Evolutionary conservation across 352 stramenopile genomes (phyloP), one percentile per base, ranked within the genome.

Genomic region (Globisporangium parvum): DNA sequence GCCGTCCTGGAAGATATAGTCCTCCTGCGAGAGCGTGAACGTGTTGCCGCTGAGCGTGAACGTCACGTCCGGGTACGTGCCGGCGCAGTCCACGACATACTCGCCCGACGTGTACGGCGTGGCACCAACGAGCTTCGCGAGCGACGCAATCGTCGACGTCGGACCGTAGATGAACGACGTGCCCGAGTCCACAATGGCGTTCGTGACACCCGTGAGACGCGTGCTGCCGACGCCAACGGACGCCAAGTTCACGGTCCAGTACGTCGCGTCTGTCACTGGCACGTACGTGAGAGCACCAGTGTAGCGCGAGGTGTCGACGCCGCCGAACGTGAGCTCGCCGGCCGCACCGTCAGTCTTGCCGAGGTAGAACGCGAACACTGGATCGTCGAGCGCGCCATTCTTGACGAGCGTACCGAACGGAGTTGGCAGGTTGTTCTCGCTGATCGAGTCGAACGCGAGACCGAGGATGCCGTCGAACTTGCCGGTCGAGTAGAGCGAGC

Each of bases 401-500:
- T 35, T 35, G 31, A 35, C 31, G 31, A 35, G 31, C 31, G 31
- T 35, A 6, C 31, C 31, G 31, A 35, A 35, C 31, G 31, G 31
- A 2, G 31, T 35, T 10, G 31, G 31, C 6, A 35, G 6, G 31
- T 35, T 35, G 31, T 35, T 35, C 31, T 35, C 31, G 31, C 31
- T 35, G 31, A 35, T 35, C 31, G 31, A 35, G 59, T 97, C 90
- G 60, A 98, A 99, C 28, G 86, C 97, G 17, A 99, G 69, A 45
- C 97, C 97, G 51, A 99, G 88, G 62, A 99, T 98, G 28, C 97
- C 97, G 73, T 99, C 97, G 70, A 99, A 99, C 48, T 98, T 98
- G 59, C 94, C 95, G 17, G 98, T 57, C 26, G 87, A 91, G 67
- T 98, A 99, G 10, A 88, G 94, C 6, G 96, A 70, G 11, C 96